Evolutionary conservation across 2,329 filamentous ascomycete genomes (phyloP), one percentile per base, ranked within the genome.

Genomic region (Sporothrix phasma): DNA sequence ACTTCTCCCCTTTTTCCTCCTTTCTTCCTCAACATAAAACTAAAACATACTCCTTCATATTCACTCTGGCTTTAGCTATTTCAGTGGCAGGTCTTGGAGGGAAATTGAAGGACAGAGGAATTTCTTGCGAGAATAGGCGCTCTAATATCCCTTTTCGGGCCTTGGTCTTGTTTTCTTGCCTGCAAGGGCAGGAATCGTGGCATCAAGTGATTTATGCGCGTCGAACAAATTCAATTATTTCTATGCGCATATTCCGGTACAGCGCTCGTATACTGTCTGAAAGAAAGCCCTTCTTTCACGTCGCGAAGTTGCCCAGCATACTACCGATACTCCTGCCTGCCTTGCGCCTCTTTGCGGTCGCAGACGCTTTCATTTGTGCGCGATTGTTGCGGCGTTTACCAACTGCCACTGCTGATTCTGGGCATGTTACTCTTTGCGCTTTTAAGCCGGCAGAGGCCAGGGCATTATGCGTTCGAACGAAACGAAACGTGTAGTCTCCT

Each of bases 81-180:
- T 75, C 81, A 77, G 79, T 84, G 81, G 78, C 79, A 80, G 77
- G 77, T 76, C 77, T 77, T 80, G 81, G 84, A 87, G 84, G 84
- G 84, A 87, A 87, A 86, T 74, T 82, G 83, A 80, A 83, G 83
- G 84, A 83, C 70, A 87, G 84, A 84, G 68, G 69, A 77, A 80
- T 17, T 62, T 58, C 60, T 41, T 81, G 39, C 56, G 26, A 59
- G 39, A 59, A 59, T 59, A 15, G 56, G 39, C 56, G 56, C 43
- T 31, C 13, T 43, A 59, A 45, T 46, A 59, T 17, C 56, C 54
- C 56, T 29, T 39, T 37, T 24, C 24, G 37, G 56, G 56, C 13
- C 56, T 45, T 46, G 56, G 31, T 59, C 39, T 45, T 24, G 62
- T 68, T 65, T 64, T 66, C 60, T 69, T n/a, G 45, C 31, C 45